Evolutionary conservation across 2,329 filamentous ascomycete species (phyloP).

Genomic region (Macrophomina phaseolina): DNA sequence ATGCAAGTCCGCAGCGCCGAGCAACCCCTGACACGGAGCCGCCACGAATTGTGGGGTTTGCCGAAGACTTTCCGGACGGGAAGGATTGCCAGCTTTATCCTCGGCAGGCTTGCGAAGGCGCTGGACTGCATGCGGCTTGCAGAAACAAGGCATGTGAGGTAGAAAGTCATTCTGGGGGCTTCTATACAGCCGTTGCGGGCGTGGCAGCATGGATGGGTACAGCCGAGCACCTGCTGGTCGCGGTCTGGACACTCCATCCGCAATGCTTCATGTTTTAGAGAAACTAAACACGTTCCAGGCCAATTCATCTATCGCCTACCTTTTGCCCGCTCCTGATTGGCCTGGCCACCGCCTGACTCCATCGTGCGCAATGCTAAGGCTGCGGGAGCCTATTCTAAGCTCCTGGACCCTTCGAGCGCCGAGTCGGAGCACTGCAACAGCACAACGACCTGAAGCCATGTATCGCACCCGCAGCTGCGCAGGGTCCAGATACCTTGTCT

Average conservation of each 20-base stretch:
- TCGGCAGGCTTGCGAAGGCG: background rate
- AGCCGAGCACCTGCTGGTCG: background rate
- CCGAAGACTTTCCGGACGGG: conserved; percentile 13
- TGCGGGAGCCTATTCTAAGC: conserved; percentile 1
- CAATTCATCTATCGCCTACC: conserved; percentile 5
- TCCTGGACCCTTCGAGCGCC: background rate
- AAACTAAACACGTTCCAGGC: background rate
- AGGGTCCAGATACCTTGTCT: background rate
- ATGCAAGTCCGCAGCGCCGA: background rate
- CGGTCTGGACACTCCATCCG: background rate
- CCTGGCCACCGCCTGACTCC: background rate
- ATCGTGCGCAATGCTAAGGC: background rate
- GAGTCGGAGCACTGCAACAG: background rate
- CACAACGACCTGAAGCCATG: background rate
- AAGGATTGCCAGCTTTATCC: background rate
- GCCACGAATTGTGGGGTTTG: conserved; percentile 24
- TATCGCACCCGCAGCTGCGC: background rate
- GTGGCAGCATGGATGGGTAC: background rate
- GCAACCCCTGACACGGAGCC: conserved; percentile 14
- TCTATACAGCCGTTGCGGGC: background rate
- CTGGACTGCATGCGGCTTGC: background rate
- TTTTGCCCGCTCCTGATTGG: background rate
- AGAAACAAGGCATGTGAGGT: background rate
- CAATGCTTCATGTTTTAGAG: background rate
- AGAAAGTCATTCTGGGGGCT: conserved; percentile 2